Conservation (phyloP, 805 yeast species). For the Suhomyces kilbournensis region DNA sequence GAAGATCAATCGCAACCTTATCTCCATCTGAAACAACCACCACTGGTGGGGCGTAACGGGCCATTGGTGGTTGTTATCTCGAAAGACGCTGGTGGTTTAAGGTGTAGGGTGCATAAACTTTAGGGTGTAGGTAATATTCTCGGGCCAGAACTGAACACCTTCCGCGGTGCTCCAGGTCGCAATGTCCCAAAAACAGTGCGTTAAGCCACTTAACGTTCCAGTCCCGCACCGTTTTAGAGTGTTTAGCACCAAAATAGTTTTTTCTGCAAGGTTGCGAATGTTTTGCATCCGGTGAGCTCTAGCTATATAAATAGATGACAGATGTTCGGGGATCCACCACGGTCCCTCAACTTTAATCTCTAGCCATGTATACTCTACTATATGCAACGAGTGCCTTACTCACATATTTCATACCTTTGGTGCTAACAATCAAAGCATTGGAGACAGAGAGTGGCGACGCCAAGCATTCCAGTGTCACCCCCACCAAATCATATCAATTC, state of each 20-base stretch:
- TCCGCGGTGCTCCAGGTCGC: background rate
- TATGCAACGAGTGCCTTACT: background rate
- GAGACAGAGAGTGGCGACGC: background rate
- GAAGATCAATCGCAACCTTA: background rate
- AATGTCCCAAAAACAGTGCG: background rate
- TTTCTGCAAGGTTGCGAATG: background rate
- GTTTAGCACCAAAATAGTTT: background rate
- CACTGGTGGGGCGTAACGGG: background rate
- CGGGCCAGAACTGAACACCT: background rate
- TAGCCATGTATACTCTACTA: background rate
- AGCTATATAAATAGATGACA: background rate
- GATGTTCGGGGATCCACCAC: background rate
- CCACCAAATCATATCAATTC: constrained; percentile 8
- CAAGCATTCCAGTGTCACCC: background rate
- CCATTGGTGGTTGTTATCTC: background rate
- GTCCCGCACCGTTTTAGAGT: background rate
- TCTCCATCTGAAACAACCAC: background rate
- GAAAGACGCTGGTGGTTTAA: background rate
- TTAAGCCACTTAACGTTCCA: background rate
- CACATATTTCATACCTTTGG: constrained; percentile 11
- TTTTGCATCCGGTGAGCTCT: background rate
- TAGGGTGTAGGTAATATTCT: background rate
- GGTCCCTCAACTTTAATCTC: background rate
- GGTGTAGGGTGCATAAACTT: background rate
- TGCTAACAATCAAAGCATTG: constrained; percentile 10